phyloP scores from a whole-genome alignment of 495 filamentous ascomycete genomes.

The Aspergillus olivimuriae region DNA sequence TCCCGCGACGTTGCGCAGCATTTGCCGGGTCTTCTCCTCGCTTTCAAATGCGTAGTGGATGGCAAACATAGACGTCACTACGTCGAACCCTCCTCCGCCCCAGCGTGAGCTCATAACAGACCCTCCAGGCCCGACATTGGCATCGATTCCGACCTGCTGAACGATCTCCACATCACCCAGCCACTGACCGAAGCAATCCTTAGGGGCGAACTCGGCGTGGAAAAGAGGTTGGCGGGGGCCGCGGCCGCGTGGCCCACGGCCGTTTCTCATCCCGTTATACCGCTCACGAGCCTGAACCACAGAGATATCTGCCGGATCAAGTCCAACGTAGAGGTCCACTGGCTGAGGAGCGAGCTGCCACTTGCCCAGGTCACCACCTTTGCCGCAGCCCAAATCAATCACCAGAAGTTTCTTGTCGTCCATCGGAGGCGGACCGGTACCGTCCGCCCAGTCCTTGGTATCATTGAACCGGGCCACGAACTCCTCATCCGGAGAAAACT shows the following conservation, averaged over 20 bases:
- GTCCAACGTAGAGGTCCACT: slow-evolving; percentile 82
- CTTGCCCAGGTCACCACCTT: slow-evolving; percentile 91
- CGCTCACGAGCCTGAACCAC: slow-evolving; percentile 84
- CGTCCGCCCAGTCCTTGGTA: slow-evolving; percentile 46
- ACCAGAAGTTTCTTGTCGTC: slow-evolving; percentile 59
- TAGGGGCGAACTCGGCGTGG: slow-evolving; percentile 74
- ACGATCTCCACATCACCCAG: slow-evolving; percentile 73
- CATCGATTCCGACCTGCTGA: slow-evolving; percentile 77
- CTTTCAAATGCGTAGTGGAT: slow-evolving; percentile 98
- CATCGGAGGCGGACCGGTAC: slow-evolving; percentile 37
- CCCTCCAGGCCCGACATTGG: slow-evolving; percentile 53
- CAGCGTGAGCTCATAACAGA: slow-evolving; percentile 49
- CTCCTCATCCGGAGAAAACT: slow-evolving; percentile 83
- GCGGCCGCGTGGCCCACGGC: slow-evolving; percentile 46
- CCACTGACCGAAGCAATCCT: slow-evolving; percentile 83
- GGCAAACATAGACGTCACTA: slow-evolving; percentile 98
- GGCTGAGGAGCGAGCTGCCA: slow-evolving; percentile 86
- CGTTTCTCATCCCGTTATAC: slow-evolving; percentile 66
- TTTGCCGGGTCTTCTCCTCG: slow-evolving; percentile 78
- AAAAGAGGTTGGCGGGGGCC: slow-evolving; percentile 62
- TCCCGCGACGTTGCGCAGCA: slow-evolving; percentile 89
- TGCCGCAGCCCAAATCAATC: slow-evolving; percentile 92
- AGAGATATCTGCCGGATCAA: slow-evolving; percentile 87
- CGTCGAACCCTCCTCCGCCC: slow-evolving; percentile 81
- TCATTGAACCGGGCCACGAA: slow-evolving; percentile 38